Conservation (phyloP, 768 basidiomycete genomes). For the Podaxis carcinomalis region DNA sequence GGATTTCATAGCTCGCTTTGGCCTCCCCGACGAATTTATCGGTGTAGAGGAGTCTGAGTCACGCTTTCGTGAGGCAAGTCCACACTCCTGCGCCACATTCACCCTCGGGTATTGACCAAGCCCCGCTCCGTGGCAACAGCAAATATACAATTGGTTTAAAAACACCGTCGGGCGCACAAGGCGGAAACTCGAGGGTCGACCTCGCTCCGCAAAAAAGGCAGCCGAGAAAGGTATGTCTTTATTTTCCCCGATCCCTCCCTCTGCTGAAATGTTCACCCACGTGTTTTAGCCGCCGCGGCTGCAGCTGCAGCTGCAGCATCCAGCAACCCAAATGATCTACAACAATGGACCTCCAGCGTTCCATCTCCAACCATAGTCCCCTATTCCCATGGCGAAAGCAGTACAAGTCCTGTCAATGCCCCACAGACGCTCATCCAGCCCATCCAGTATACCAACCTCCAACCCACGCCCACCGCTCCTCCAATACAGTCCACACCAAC, state of each 20-base stretch:
- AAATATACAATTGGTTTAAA: constrained; percentile 75
- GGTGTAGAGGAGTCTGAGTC: constrained; percentile 54
- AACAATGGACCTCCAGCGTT: constrained; percentile 36
- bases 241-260: not conserved
- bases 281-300: constrained; percentile 12
- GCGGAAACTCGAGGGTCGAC: constrained; percentile 52
- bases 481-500: constrained; percentile 21
- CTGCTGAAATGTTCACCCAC: not conserved
- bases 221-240: constrained; percentile 43
- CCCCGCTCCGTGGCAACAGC: constrained; percentile 28
- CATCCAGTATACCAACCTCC: constrained; percentile 39
- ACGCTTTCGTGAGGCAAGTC: constrained; percentile 55
- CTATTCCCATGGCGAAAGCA: constrained; percentile 35
- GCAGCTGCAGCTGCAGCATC: constrained; percentile 5
- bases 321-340: constrained; percentile 8
- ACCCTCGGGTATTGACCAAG: constrained; percentile 12
- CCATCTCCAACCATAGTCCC: constrained; percentile 32
- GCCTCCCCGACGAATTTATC: constrained; percentile 51
- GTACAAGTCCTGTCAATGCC: constrained; percentile 29
- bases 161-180: constrained; percentile 61
- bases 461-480: constrained; percentile 22
- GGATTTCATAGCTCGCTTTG: constrained; percentile 58
- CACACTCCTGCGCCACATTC: not conserved
- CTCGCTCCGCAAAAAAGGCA: constrained; percentile 46
- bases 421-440: constrained; percentile 28